Evolutionary conservation across 306 rosid species (phyloP), one percentile per base, ranked within the genome.

Genomic region (Mimosa bimucronata): DNA sequence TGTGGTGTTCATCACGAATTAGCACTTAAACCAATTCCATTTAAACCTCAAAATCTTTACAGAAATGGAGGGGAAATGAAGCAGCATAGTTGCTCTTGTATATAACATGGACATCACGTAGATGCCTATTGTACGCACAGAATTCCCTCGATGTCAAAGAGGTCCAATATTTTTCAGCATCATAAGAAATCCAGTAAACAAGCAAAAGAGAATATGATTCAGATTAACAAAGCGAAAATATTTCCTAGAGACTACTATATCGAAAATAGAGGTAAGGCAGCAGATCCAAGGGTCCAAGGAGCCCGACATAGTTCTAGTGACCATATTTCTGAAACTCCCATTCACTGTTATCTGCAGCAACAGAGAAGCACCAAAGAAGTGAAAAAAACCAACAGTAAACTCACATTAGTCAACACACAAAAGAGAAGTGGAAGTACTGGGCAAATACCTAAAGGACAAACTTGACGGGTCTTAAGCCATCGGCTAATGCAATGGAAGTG

Each of bases 271-370:
- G 6, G 40, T 25, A 52, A 53, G 46, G 45, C 34, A 28, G 18
- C 60, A 18, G 73, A 48, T 79, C 70, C 78, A 75, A 55, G 62
- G 62, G 72, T 61, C 76, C 55, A 41, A 57, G 76, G 6, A 52
- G 66, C 66, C 71, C n/a, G n/a, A 25, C 64, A 0, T 31, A 38
- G 82, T 42, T 83, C 87, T 89, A 94, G 90, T 94, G 98, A 68
- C 97, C 98, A 38, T 92, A 92, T 87, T 92, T 94, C 85, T 94
- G 97, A 81, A 94, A 94, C 81, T 94, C 97, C 98, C 97, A 92
- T 80, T 94, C 94, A 31, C 97, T 91, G 85, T 94, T 92, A 79
- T 94, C 97, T 92, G 84, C 44, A 50, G 34, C 77, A 68, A 62
- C 48, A 55, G 69, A 75, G 34, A 82, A 79, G 77, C 74, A 78